These are phyloP conservation scores for Neurospora sp. DNA, from an alignment of 495 filamentous ascomycete genomes.

Conservation along the genomic window DNA sequence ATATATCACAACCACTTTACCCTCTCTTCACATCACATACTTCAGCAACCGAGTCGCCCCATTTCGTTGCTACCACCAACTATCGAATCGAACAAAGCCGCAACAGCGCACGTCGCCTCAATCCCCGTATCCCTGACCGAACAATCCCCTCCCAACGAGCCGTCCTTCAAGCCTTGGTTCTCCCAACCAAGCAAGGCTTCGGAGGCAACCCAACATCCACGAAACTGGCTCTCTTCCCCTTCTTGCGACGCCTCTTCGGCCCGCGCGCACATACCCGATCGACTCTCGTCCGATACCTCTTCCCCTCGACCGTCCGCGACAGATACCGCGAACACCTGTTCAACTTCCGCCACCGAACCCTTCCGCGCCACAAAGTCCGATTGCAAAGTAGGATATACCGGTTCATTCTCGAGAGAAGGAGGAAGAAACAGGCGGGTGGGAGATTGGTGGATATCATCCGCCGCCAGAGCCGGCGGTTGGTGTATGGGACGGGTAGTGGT, in stretches of 20 bases:
- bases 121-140: neutral
- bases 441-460: slow-evolving; percentile 43
- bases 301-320: slow-evolving; percentile 30
- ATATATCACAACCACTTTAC: neutral
- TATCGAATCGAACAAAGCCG: neutral
- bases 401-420: slow-evolving; percentile 56
- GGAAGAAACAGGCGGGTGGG: slow-evolving; percentile 35
- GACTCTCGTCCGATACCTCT: slow-evolving; percentile 46
- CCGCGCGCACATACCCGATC: neutral
- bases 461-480: slow-evolving; percentile 36
- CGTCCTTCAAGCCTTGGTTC: neutral
- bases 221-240: slow-evolving; percentile 17
- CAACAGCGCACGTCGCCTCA: neutral
- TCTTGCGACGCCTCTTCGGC: slow-evolving; percentile 9
- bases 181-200: neutral
- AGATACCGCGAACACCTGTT: slow-evolving; percentile 52
- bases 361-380: slow-evolving; percentile 56
- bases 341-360: slow-evolving; percentile 59
- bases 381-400: slow-evolving; percentile 66
- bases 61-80: neutral
- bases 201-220: neutral
- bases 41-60: neutral
- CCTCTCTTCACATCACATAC: neutral
- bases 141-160: neutral
- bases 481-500: slow-evolving; percentile 8